Evolutionary conservation across 192 early-diverging fungal species (phyloP).

Genomic region (Podila epigama): DNA sequence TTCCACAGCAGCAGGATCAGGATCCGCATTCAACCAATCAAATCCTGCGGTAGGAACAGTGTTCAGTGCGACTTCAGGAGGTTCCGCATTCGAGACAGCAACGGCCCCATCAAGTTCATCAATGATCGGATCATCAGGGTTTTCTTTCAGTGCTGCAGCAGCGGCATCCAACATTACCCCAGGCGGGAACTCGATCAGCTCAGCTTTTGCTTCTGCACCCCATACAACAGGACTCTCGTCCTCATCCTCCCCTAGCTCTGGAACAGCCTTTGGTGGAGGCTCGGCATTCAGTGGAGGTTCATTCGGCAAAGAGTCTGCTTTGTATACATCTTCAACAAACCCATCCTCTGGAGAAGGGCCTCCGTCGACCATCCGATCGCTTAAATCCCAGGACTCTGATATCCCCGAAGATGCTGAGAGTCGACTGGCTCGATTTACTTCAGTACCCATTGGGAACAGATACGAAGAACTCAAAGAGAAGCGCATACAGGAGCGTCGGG

Average conservation of each 20-base stretch:
- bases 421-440: constrained; percentile 25
- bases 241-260: neutral
- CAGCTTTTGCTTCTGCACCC: neutral
- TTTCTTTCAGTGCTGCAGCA: too few relatives aligned
- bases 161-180: too few relatives aligned
- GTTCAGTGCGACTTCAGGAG: neutral
- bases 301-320: neutral
- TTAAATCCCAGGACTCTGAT: neutral
- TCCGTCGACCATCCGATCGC: neutral
- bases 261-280: neutral
- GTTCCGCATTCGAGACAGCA: neutral
- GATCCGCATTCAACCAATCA: neutral
- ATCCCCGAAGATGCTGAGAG: constrained; percentile 29
- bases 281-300: neutral
- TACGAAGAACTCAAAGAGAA: constrained; percentile 64
- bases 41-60: neutral
- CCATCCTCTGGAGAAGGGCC: too few relatives aligned
- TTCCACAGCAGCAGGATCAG: neutral
- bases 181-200: too few relatives aligned
- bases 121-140: too few relatives aligned
- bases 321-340: neutral
- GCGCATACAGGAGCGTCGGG: constrained; percentile 65
- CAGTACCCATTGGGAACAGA: constrained; percentile 20
- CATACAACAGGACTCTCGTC: neutral
- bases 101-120: too few relatives aligned